A percentile compares a stretch with the other conserved stretches of the same genome.
Evolutionary conservation across 306 rosid genomes (phyloP).

Genomic region (Acacia melanoxylon): DNA sequence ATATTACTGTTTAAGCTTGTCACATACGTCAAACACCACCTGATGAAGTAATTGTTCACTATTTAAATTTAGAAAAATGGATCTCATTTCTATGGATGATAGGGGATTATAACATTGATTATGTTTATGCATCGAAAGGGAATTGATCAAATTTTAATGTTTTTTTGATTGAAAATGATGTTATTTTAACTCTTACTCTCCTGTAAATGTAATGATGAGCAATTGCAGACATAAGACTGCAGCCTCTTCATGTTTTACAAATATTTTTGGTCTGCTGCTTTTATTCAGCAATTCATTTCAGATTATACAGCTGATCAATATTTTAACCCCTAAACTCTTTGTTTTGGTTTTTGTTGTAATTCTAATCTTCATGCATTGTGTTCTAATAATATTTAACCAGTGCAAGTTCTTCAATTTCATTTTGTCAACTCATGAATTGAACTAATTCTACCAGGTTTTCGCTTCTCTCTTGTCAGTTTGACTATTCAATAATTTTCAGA

Average conservation of each 20-base stretch:
- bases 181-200: background rate
- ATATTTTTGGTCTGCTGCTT: background rate
- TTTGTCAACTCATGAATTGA: constrained; percentile 21
- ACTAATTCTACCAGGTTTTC: constrained; percentile 12
- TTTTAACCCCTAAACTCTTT: background rate
- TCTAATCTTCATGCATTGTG: background rate
- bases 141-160: background rate
- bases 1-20: constrained; percentile 19
- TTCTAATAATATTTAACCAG: background rate
- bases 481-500: constrained; percentile 11
- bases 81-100: background rate
- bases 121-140: background rate
- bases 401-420: constrained; percentile 5
- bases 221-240: background rate
- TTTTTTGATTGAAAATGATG: background rate
- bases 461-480: constrained; percentile 27
- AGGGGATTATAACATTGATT: background rate
- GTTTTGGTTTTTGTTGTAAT: background rate
- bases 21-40: background rate
- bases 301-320: background rate
- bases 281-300: constrained; percentile 16
- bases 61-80: background rate
- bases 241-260: background rate
- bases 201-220: background rate
- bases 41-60: constrained; percentile 8